phyloP scores from a whole-genome alignment of 176 grass and related monocot genomes.

The Eragrostis curvula region DNA sequence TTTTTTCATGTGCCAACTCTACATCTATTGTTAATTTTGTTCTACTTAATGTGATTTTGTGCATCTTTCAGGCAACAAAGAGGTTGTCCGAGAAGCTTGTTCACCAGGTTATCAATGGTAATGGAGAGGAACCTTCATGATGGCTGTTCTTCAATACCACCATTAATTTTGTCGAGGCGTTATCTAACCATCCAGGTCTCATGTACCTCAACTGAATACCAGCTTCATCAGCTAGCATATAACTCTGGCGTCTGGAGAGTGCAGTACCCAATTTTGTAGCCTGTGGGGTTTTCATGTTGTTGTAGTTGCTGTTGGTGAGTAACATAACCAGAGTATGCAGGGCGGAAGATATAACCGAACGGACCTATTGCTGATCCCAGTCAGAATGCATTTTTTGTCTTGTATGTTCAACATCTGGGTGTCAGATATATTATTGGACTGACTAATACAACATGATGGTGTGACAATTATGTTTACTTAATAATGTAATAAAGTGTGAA shows the following conservation, averaged over 20 bases:
- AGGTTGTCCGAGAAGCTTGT: conserved; percentile 76
- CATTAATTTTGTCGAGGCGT: neutral
- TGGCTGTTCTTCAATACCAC: neutral
- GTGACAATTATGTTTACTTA: neutral
- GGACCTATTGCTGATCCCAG: neutral
- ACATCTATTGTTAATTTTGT: neutral
- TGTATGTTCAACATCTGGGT: no score
- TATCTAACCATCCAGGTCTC: neutral
- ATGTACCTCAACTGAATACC: neutral
- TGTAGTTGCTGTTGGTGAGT: conserved; percentile 9
- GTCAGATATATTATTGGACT: neutral
- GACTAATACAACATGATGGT: conserved; percentile 1
- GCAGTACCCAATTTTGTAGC: conserved; percentile 23
- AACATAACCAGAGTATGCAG: neutral
- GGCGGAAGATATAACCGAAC: neutral
- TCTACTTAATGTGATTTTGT: conserved; percentile 9
- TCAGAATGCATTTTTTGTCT: neutral
- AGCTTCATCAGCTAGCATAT: conserved; percentile 18
- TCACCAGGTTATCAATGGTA: conserved; percentile 61
- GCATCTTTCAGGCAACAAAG: conserved; percentile 69
- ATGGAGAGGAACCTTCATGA: conserved; percentile 36
- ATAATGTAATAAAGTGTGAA: neutral
- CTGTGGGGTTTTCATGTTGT: conserved; percentile 1
- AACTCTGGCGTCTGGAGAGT: neutral
- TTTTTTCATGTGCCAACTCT: neutral